Percentiles rank a stretch among this genome's conserved stretches.
Conservation (phyloP, 352 stramenopile genomes). For the Phytophthora crassamura region DNA sequence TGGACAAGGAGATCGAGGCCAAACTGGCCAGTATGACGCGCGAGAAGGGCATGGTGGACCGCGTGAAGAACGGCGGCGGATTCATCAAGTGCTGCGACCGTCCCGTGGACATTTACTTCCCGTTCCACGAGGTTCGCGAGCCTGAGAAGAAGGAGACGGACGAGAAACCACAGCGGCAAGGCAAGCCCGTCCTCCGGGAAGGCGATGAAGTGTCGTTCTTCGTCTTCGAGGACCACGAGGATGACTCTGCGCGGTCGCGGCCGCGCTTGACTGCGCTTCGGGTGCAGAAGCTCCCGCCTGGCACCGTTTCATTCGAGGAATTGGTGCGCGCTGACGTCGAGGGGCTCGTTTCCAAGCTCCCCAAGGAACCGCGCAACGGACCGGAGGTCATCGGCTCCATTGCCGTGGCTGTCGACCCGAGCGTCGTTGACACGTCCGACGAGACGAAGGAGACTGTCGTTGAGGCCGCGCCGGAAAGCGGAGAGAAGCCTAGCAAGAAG, state of each 20-base stretch:
- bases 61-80: conserved; percentile 66
- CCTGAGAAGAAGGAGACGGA: conserved; percentile 30
- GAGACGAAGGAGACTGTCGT: conserved; percentile 9
- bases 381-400: conserved; percentile 70
- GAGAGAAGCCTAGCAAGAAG: conserved; percentile 35
- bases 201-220: conserved; percentile 85
- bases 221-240: conserved; percentile 73
- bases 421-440: conserved; percentile 21
- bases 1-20: conserved; percentile 74
- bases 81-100: conserved; percentile 80
- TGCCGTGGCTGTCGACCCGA: conserved; percentile 24
- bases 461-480: conserved; percentile 29
- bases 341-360: conserved; percentile 64
- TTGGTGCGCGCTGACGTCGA: conserved; percentile 62
- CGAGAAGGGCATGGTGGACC: conserved; percentile 64
- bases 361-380: conserved; percentile 70
- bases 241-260: conserved; percentile 40
- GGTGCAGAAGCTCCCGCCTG: conserved; percentile 65
- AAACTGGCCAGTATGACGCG: conserved; percentile 64
- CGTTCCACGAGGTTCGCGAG: conserved; percentile 69
- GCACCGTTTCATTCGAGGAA: conserved; percentile 72
- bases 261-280: conserved; percentile 67
- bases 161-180: conserved; percentile 14
- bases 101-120: conserved; percentile 75
- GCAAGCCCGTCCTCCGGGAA: conserved; percentile 49